Percentiles rank a stretch among this genome's conserved stretches.
Conservation (phyloP, 192 early-diverging fungal genomes). For the Phlyctochytrium bullatum region DNA sequence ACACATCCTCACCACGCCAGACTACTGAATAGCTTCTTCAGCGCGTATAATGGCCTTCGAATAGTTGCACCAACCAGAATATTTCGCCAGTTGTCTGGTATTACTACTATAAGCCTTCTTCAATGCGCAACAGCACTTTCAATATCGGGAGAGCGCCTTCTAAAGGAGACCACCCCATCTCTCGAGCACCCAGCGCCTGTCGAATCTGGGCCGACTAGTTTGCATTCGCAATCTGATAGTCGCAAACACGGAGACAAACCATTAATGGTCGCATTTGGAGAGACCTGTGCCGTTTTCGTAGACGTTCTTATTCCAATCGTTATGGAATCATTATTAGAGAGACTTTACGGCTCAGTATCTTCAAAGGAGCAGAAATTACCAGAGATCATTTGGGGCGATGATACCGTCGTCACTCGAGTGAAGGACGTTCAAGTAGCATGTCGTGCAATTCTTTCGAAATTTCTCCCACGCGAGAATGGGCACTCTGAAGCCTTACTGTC, state of each 20-base stretch:
- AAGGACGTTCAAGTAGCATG: neutral
- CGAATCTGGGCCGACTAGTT: neutral
- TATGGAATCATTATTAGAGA: conserved; percentile 4
- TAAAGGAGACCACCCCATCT: neutral
- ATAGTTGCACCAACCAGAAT: conserved; percentile 5
- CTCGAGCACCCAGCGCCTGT: neutral
- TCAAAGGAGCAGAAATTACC: neutral
- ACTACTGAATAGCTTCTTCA: conserved; percentile 63
- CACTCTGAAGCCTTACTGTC: no score
- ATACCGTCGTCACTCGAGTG: neutral
- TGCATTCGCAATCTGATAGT: neutral
- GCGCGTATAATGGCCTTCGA: conserved; percentile 65
- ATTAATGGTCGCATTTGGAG: neutral
- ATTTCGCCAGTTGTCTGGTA: neutral
- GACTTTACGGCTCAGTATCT: neutral
- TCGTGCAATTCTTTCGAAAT: neutral
- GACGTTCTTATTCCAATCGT: conserved; percentile 17
- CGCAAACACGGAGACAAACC: neutral
- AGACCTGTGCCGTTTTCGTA: neutral
- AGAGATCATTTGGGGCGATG: neutral
- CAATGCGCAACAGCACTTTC: neutral
- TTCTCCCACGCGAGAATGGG: no score
- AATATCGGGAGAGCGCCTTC: neutral
- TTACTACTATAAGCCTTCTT: neutral
- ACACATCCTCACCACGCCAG: conserved; percentile 65